Conservation (phyloP, 345 rosid genomes). For the Adansonia digitata region DNA sequence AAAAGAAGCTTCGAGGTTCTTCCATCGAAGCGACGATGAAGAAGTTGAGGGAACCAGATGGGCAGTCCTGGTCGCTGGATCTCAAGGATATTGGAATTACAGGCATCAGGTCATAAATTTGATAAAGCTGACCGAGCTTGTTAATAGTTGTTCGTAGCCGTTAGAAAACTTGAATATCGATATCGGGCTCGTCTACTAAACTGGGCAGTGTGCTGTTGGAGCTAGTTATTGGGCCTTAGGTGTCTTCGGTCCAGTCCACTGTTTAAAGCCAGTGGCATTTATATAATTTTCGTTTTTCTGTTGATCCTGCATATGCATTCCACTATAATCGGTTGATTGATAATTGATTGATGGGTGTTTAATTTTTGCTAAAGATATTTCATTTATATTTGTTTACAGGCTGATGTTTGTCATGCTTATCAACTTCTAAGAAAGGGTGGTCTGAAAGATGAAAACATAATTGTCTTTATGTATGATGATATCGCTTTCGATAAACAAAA, state of each 20-base stretch:
- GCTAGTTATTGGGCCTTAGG: too few species aligned
- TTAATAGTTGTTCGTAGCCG: too few species aligned
- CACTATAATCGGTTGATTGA: too few species aligned
- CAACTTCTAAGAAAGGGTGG: constrained; percentile 90
- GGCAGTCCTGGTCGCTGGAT: constrained; percentile 96
- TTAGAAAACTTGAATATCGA: too few species aligned
- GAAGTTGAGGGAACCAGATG: constrained; percentile 73
- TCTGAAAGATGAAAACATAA: constrained; percentile 82
- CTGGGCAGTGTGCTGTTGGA: too few species aligned
- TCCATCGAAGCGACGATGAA: constrained; percentile 30
- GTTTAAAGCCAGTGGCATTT: too few species aligned
- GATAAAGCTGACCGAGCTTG: too few species aligned
- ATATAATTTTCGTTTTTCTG: too few species aligned
- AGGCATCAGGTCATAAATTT: constrained; percentile 70
- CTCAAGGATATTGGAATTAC: constrained; percentile 92
- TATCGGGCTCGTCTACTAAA: too few species aligned
- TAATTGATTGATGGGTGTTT: neutral
- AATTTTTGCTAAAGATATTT: neutral
- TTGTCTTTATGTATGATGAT: constrained; percentile 96
- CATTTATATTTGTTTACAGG: constrained; percentile 29
- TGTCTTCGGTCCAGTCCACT: too few species aligned
- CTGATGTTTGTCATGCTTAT: constrained; percentile 95
- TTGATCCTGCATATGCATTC: too few species aligned
- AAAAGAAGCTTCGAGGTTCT: constrained; percentile 55
- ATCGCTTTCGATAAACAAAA: constrained; percentile 71